A percentile compares a stretch with the other conserved stretches of the same genome.
These are phyloP conservation scores for Diaporthe longicolla DNA, from an alignment of 2,329 filamentous ascomycete genomes.

Conservation along the genomic window DNA sequence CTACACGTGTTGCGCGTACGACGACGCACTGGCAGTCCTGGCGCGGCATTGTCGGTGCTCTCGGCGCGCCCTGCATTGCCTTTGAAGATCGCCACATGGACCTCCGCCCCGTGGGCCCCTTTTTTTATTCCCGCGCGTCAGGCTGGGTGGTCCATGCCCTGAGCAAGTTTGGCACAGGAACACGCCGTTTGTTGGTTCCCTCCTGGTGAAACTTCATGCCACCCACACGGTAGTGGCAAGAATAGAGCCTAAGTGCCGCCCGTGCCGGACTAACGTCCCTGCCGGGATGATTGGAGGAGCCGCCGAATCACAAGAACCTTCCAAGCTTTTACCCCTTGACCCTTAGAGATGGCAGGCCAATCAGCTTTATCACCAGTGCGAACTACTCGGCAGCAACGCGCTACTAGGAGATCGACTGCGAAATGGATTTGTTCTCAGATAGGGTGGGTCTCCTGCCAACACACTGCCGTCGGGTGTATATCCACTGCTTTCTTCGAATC, in stretches of 20 bases:
- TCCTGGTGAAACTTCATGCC: constrained; percentile 13
- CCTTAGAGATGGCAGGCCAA: neutral
- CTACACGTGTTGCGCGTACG: neutral
- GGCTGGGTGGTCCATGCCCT: constrained; percentile 14
- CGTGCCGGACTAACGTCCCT: neutral
- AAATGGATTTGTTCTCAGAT: neutral
- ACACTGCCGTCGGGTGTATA: too few species aligned
- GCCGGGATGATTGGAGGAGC: neutral
- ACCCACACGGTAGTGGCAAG: neutral
- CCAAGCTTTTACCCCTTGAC: neutral
- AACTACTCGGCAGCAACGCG: neutral
- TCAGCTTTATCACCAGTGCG: neutral
- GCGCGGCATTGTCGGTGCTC: constrained; percentile 4
- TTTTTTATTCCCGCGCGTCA: neutral
- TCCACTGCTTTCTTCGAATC: neutral
- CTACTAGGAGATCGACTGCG: neutral
- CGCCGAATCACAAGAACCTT: neutral
- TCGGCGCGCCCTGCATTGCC: constrained; percentile 12
- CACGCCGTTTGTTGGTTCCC: constrained; percentile 7
- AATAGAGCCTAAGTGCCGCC: constrained; percentile 1
- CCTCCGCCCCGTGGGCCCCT: neutral
- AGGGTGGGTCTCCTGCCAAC: neutral
- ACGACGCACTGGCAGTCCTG: neutral
- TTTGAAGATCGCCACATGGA: constrained; percentile 6
- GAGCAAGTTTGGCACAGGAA: constrained; percentile 7